A percentile compares a stretch with the other conserved stretches of the same genome.
Conservation (phyloP, 176 grass and related monocot species). For the Dactylis glomerata region DNA sequence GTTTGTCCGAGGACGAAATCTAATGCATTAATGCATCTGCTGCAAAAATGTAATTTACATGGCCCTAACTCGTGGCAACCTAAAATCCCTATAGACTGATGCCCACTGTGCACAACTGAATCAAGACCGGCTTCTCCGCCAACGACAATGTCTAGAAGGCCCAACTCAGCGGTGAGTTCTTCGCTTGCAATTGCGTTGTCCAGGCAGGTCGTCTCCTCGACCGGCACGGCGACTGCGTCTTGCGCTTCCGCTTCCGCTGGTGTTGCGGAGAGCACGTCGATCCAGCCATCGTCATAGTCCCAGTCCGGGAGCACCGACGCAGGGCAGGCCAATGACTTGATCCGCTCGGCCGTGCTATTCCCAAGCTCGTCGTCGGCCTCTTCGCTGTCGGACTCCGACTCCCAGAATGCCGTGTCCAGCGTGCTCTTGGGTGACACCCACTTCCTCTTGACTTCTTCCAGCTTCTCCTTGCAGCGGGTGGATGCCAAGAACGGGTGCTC, state of each 20-base stretch:
- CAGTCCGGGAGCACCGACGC: conserved; percentile 28
- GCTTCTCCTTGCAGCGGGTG: too few relatives aligned
- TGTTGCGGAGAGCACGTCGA: too few relatives aligned
- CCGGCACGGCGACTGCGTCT: neutral
- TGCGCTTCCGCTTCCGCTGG: too few relatives aligned
- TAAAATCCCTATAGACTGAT: neutral
- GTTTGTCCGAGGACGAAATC: neutral
- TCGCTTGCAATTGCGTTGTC: neutral
- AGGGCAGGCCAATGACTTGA: conserved; percentile 16
- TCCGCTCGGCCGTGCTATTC: too few relatives aligned
- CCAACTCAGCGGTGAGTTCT: neutral
- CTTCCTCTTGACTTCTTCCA: too few relatives aligned
- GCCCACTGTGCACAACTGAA: too few relatives aligned
- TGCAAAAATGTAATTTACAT: neutral
- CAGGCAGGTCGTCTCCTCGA: neutral
- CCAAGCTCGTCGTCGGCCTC: neutral
- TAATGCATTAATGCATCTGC: neutral
- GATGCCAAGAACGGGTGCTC: too few relatives aligned
- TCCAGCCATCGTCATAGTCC: conserved; percentile 36
- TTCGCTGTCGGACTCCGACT: conserved; percentile 26
- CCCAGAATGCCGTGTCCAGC: too few relatives aligned
- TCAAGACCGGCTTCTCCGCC: too few relatives aligned
- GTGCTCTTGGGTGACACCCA: too few relatives aligned
- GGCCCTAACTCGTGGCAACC: neutral
- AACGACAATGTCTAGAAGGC: neutral